A percentile compares a stretch with the other conserved stretches of the same genome.
Conservation (phyloP, 495 filamentous ascomycete genomes). For the Aspergillus egyptiacus region DNA sequence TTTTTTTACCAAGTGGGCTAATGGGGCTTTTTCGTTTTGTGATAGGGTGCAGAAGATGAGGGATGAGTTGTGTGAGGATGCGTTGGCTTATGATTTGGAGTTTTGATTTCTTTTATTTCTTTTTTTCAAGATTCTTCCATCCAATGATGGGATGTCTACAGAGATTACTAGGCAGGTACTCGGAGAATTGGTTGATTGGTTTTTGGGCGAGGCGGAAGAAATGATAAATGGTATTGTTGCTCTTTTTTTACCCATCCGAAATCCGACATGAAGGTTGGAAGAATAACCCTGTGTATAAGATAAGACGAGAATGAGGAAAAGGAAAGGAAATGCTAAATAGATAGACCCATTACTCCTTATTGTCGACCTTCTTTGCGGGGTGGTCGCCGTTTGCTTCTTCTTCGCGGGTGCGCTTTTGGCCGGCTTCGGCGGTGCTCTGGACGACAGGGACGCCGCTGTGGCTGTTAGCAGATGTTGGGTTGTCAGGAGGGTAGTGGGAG, state of each 20-base stretch:
- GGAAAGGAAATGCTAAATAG: not conserved
- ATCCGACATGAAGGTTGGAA: not conserved
- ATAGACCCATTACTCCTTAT: constrained; percentile 40
- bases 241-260: constrained; percentile 6
- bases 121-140: not conserved
- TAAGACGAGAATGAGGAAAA: constrained; percentile 2
- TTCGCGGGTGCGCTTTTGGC: constrained; percentile 47
- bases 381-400: constrained; percentile 36
- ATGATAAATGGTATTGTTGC: constrained; percentile 2
- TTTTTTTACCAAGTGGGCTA: not conserved
- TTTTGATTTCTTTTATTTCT: constrained; percentile 16
- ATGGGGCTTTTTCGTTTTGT: not conserved
- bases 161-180: not conserved
- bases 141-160: no score
- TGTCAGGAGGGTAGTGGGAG: not conserved
- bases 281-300: no score
- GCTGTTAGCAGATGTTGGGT: constrained; percentile 4
- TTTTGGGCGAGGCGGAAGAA: not conserved
- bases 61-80: constrained; percentile 41
- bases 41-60: constrained; percentile 37
- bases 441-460: constrained; percentile 44
- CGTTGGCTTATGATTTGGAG: constrained; percentile 42
- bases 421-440: constrained; percentile 35
- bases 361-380: constrained; percentile 45
- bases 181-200: not conserved